A percentile compares a stretch with the other conserved stretches of the same genome.
Conservation (phyloP, 2,329 filamentous ascomycete species). For the Fusarium anguioides region DNA sequence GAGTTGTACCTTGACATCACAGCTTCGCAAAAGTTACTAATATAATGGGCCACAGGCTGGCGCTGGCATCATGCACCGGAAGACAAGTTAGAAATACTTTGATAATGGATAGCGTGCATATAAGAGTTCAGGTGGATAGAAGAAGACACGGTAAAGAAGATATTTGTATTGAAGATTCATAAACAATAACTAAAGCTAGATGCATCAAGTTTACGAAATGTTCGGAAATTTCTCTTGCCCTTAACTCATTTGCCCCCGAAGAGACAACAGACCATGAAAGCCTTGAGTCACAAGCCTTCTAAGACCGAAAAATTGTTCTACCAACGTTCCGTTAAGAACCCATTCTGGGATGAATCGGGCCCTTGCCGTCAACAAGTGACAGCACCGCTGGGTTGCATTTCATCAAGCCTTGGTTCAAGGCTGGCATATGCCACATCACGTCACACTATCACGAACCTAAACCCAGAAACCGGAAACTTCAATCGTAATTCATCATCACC, state of each 20-base stretch:
- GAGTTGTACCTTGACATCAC: slow-evolving; percentile 7
- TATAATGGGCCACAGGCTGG: slow-evolving; percentile 43
- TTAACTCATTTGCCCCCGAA: slow-evolving; percentile 48
- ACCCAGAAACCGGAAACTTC: slow-evolving; percentile 30
- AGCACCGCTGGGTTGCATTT: slow-evolving; percentile 73
- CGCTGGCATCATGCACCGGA: slow-evolving; percentile 49
- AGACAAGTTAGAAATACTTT: slow-evolving; percentile 20
- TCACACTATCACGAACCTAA: slow-evolving; percentile 18
- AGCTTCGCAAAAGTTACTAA: slow-evolving; percentile 5
- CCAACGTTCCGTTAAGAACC: slow-evolving; percentile 88
- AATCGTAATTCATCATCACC: slow-evolving; percentile 45
- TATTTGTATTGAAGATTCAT: not conserved
- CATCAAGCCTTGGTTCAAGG: slow-evolving; percentile 14
- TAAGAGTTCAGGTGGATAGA: not conserved
- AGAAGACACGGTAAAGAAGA: not conserved
- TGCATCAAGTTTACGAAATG: slow-evolving; percentile 39
- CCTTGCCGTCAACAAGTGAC: slow-evolving; percentile 78
- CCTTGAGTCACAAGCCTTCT: slow-evolving; percentile 53
- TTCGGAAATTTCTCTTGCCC: slow-evolving; percentile 58
- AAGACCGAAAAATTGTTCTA: slow-evolving; percentile 60
- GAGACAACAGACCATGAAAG: slow-evolving; percentile 42
- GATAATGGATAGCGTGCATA: not conserved
- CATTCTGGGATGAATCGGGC: slow-evolving; percentile 74
- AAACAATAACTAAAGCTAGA: not conserved
- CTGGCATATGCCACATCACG: not conserved